Evolutionary conservation across 2,329 filamentous ascomycete genomes (phyloP).

Genomic region (Paraconiothyrium sp.): DNA sequence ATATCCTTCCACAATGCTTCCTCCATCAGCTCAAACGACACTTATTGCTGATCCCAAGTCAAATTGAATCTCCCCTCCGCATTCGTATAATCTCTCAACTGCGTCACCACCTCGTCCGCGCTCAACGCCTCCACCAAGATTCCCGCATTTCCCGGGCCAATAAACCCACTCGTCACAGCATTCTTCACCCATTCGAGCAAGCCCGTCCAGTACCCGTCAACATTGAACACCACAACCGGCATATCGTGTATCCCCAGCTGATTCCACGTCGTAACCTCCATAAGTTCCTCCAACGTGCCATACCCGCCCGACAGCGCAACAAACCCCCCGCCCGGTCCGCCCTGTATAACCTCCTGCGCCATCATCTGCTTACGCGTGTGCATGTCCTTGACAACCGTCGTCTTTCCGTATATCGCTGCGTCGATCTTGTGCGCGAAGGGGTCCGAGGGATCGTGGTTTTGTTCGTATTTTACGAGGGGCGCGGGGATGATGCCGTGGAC

Average conservation of each 20-base stretch:
- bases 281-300: slow-evolving; percentile 94
- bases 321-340: slow-evolving; percentile 86
- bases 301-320: slow-evolving; percentile 89
- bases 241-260: slow-evolving; percentile 90
- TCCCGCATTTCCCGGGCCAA: slow-evolving; percentile 72
- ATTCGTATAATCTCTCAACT: slow-evolving; percentile 77
- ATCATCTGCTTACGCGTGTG: slow-evolving; percentile 95
- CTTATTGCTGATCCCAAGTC: slow-evolving; percentile 71
- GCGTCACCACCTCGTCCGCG: slow-evolving; percentile 75
- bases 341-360: slow-evolving; percentile 84
- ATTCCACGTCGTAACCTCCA: slow-evolving; percentile 93
- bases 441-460: slow-evolving; percentile 62
- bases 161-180: slow-evolving; percentile 79
- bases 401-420: slow-evolving; percentile 76
- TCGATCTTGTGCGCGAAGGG: slow-evolving; percentile 61
- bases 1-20: background rate
- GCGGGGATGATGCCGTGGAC: slow-evolving; percentile 96
- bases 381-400: slow-evolving; percentile 93
- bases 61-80: slow-evolving; percentile 80
- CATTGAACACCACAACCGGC: slow-evolving; percentile 80
- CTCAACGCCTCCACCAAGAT: slow-evolving; percentile 82
- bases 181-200: slow-evolving; percentile 82
- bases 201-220: slow-evolving; percentile 92
- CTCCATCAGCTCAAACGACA: background rate
- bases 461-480: slow-evolving; percentile 82